phyloP scores from a whole-genome alignment of 2,329 filamentous ascomycete species.

The Paecilomyces variotii region DNA sequence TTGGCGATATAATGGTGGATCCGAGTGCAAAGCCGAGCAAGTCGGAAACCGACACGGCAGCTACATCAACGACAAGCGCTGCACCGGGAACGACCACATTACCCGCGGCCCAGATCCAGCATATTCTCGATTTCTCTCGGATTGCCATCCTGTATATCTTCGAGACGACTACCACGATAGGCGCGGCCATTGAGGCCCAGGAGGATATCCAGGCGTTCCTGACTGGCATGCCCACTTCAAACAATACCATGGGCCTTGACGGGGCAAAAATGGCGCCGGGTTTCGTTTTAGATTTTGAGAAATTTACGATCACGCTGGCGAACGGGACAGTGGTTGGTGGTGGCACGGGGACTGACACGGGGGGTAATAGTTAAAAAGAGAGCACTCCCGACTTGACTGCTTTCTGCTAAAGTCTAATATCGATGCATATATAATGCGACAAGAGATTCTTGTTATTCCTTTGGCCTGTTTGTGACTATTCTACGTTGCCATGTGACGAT shows the following conservation, averaged over 20 bases:
- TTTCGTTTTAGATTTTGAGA: constrained; percentile 28
- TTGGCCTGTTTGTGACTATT: too few species aligned
- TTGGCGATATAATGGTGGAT: not conserved
- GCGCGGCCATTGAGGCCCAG: constrained; percentile 20
- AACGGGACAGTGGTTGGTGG: constrained; percentile 23
- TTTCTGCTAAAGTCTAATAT: not conserved
- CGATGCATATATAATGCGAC: not conserved
- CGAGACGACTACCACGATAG: constrained; percentile 24
- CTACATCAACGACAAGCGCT: constrained; percentile 3
- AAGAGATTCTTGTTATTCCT: too few species aligned
- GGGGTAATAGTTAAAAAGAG: not conserved
- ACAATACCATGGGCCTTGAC: constrained; percentile 15
- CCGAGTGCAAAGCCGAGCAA: not conserved
- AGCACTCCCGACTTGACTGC: not conserved
- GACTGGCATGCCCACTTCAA: constrained; percentile 12
- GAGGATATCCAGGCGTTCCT: constrained; percentile 25
- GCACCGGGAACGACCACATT: not conserved
- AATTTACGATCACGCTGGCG: constrained; percentile 24
- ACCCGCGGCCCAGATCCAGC: constrained; percentile 7
- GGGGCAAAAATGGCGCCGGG: constrained; percentile 15
- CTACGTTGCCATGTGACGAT: not conserved
- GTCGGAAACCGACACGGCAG: constrained; percentile 5
- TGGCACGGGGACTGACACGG: not conserved
- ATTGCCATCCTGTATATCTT: constrained; percentile 36
- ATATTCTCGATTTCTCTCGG: constrained; percentile 26